These are phyloP conservation scores for Pythium oligandrum DNA, from an alignment of 352 stramenopile species.

Conservation along the genomic window DNA sequence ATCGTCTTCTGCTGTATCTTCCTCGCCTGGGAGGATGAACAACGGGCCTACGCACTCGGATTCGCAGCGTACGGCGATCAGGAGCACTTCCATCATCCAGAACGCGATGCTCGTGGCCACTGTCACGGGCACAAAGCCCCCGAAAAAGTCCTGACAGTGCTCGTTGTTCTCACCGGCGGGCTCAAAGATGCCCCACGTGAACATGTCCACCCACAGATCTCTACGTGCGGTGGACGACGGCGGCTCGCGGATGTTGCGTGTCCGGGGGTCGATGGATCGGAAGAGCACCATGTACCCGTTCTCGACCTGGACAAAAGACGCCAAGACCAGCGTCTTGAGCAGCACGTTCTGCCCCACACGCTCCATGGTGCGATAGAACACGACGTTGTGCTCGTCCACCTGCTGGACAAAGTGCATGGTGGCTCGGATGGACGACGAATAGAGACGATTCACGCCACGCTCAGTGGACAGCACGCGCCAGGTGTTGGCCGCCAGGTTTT, in stretches of 20 bases:
- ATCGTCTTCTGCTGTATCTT: conserved; percentile 2
- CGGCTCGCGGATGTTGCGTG: conserved; percentile 13
- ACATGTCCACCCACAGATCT: conserved; percentile 55
- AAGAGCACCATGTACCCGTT: conserved; percentile 61
- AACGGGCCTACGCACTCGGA: conserved; percentile 49
- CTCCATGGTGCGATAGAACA: conserved; percentile 67
- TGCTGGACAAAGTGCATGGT: conserved; percentile 49
- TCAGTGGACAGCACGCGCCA: conserved; percentile 61
- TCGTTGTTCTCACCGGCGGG: conserved; percentile 21
- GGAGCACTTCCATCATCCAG: conserved; percentile 65
- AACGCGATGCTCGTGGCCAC: conserved; percentile 45
- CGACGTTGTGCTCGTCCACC: conserved; percentile 48
- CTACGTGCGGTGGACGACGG: conserved; percentile 10
- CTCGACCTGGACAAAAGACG: conserved; percentile 47
- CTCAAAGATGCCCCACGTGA: conserved; percentile 67
- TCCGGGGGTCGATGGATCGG: conserved; percentile 41
- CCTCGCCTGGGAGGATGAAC: conserved; percentile 32
- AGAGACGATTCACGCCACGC: conserved; percentile 49
- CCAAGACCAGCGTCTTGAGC: conserved; percentile 50
- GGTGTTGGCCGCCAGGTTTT: conserved; percentile 37
- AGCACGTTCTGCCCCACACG: conserved; percentile 30
- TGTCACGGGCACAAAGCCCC: conserved; percentile 44
- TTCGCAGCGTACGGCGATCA: conserved; percentile 64
- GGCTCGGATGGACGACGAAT: conserved; percentile 46
- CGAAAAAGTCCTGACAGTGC: conserved; percentile 59